Evolutionary conservation across 441 rosid genomes (phyloP), one percentile per base, ranked within the genome.

Genomic region (Brassica hybrid): DNA sequence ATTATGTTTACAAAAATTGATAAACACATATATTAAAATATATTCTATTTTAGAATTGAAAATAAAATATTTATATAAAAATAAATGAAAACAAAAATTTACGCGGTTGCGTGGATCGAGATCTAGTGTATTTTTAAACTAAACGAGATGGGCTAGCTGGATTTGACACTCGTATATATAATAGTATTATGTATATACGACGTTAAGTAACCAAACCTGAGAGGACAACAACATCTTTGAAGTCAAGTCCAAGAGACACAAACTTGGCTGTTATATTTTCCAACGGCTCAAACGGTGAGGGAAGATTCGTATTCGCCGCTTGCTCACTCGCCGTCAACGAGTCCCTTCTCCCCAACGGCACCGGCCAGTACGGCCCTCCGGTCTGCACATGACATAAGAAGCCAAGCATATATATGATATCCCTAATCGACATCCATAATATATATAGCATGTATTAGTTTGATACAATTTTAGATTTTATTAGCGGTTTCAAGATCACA

Each of bases 211-310:
- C 21, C 71, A 59, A 78, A 90, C 98, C 97, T 87, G 98, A 90
- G 74, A 94, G 97, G 79, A 83, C 96, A 13, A 85, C 98, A 45
- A 89, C 90, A 83, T 94, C 98, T 79, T 88, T 92, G 17, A 86
- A 52, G 67, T 92, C 92, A 54, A 94, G 92, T 43, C 97, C 98
- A 79, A 87, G 86, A 18, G 87, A 65, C n/a, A 83, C 79, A 78
- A 92, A 94, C 85, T 90, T 90, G 45, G 89, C 88, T 16, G 94
- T 85, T 73, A 92, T 86, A 66, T 86, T 85, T 50, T 71, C 87
- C 3, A 92, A 68, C 7, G 96, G 77, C 78, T 90, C 97, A 52
- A 92, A 54, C 10, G 97, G 97, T 1, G 91, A 83, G 9, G 94
- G 96, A 36, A 94, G 48, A 71, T 90, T 89, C 14, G 84, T 84